These are phyloP conservation scores for Lasiodiplodia gonubiensis DNA, from an alignment of 2,329 filamentous ascomycete genomes.

Conservation along the genomic window DNA sequence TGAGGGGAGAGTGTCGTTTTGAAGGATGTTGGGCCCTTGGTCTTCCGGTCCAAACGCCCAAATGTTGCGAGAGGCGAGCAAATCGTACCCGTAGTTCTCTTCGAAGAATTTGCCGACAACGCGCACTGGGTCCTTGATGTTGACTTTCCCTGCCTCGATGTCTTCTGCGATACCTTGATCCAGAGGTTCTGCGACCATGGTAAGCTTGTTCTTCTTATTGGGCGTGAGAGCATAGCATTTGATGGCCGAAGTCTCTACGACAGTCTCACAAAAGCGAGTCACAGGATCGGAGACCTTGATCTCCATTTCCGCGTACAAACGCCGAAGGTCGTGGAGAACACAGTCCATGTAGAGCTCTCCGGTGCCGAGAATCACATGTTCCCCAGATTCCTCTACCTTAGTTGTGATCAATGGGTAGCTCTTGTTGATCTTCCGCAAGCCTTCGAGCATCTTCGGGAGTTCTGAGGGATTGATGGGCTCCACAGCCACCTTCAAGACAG, in stretches of 20 bases:
- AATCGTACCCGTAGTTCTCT: slow-evolving; percentile 95
- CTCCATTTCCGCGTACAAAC: slow-evolving; percentile 98
- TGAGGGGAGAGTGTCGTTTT: slow-evolving; percentile 93
- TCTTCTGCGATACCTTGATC: slow-evolving; percentile 95
- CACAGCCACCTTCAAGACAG: slow-evolving; percentile 95
- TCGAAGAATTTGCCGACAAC: slow-evolving; percentile 97
- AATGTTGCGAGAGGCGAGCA: slow-evolving; percentile 90
- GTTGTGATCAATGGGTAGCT: slow-evolving; percentile 95
- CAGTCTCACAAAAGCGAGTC: slow-evolving; percentile 96
- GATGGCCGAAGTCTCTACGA: slow-evolving; percentile 94
- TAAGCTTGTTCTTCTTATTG: slow-evolving; percentile 99
- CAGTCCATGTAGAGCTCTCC: slow-evolving; percentile 99
- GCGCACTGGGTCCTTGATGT: slow-evolving; percentile 88
- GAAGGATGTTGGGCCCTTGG: slow-evolving; percentile 89
- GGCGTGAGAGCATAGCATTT: slow-evolving; percentile 98
- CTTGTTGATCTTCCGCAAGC: slow-evolving; percentile 95
- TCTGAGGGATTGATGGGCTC: slow-evolving; percentile 98
- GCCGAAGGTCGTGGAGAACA: slow-evolving; percentile 89
- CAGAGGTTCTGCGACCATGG: slow-evolving; percentile 95
- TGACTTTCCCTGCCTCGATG: slow-evolving; percentile 88
- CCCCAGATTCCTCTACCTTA: slow-evolving; percentile 96
- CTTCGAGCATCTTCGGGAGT: slow-evolving; percentile 97
- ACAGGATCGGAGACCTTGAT: slow-evolving; percentile 98
- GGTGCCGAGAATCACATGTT: slow-evolving; percentile 93
- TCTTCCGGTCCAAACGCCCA: slow-evolving; percentile 99